A percentile compares a stretch with the other conserved stretches of the same genome.
Conservation (phyloP, 2,329 filamentous ascomycete species). For the Paecilomyces sp. region DNA sequence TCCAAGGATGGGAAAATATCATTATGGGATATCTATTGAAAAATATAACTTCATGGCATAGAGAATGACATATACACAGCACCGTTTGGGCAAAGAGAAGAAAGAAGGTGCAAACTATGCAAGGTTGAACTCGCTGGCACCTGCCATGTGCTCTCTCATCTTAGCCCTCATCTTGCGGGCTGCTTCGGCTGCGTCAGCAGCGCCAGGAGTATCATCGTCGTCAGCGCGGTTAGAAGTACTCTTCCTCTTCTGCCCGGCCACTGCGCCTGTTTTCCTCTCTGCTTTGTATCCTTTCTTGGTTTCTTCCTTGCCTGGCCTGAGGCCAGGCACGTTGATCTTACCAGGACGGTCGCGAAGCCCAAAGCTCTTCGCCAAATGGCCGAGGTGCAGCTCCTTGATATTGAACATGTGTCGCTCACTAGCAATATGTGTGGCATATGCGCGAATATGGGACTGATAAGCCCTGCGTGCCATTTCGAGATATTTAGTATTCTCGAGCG, state of each 20-base stretch:
- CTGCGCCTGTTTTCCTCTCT: constrained; percentile 24
- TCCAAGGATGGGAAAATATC: constrained; percentile 94
- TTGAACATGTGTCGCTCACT: constrained; percentile 83
- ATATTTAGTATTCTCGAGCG: constrained; percentile 56
- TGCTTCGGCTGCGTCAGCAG: constrained; percentile 37
- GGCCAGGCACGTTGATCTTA: constrained; percentile 56
- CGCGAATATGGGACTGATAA: constrained; percentile 86
- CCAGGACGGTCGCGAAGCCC: constrained; percentile 81
- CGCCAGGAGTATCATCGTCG: constrained; percentile 17
- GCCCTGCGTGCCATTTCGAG: constrained; percentile 77
- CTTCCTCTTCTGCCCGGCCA: constrained; percentile 29
- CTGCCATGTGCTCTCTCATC: constrained; percentile 45
- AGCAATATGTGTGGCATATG: constrained; percentile 88
- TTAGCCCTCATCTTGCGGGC: constrained; percentile 48
- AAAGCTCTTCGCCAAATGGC: constrained; percentile 90
- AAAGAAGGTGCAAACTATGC: constrained; percentile 31
- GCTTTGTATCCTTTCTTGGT: constrained; percentile 42
- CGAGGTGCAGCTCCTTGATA: constrained; percentile 82
- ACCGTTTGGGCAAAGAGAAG: constrained; percentile 12
- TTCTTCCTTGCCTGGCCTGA: constrained; percentile 43
- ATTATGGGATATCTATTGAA: constrained; percentile 84
- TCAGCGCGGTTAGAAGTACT: constrained; percentile 14
- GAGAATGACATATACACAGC: constrained; percentile 7
- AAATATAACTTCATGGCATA: constrained; percentile 6
- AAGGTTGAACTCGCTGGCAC: constrained; percentile 53